Evolutionary conservation across 2,329 filamentous ascomycete genomes (phyloP).

Genomic region (Colletotrichum endophyticum): DNA sequence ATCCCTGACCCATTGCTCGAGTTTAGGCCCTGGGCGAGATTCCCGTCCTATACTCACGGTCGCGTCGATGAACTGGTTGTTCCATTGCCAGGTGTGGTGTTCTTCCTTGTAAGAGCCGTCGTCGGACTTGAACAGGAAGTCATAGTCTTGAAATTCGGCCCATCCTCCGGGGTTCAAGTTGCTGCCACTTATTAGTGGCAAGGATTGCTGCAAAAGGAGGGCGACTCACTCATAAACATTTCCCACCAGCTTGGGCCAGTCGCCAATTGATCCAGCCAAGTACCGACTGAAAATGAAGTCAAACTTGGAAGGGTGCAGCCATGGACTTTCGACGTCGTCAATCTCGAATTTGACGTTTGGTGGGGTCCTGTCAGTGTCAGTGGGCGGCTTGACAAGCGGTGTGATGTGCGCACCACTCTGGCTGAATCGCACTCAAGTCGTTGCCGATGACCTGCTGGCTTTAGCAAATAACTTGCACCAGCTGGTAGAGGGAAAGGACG

Average conservation of each 20-base stretch:
- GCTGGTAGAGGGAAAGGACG: background rate
- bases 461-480: no score
- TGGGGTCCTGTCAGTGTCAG: slow-evolving; percentile 48
- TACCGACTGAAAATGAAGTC: slow-evolving; percentile 34
- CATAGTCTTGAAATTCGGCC: slow-evolving; percentile 33
- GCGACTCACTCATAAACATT: background rate
- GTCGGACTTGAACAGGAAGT: slow-evolving; percentile 29
- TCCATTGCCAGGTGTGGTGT: slow-evolving; percentile 25
- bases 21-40: slow-evolving; percentile 25
- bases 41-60: slow-evolving; percentile 24
- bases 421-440: slow-evolving; percentile 9
- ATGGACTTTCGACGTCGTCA: slow-evolving; percentile 63
- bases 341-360: slow-evolving; percentile 69
- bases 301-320: slow-evolving; percentile 39
- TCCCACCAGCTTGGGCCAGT: slow-evolving; percentile 1
- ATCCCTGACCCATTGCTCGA: slow-evolving; percentile 31
- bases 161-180: slow-evolving; percentile 41
- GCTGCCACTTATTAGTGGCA: slow-evolving; percentile 9
- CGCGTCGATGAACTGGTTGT: slow-evolving; percentile 21
- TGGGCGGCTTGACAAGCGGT: background rate
- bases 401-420: background rate
- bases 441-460: background rate
- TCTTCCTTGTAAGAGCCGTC: slow-evolving; percentile 28
- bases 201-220: background rate
- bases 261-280: background rate